Percentiles rank a stretch among this genome's conserved stretches.
These are phyloP conservation scores for Trichosporon inkin DNA, from an alignment of 1,284 basidiomycete genomes.

Conservation along the genomic window DNA sequence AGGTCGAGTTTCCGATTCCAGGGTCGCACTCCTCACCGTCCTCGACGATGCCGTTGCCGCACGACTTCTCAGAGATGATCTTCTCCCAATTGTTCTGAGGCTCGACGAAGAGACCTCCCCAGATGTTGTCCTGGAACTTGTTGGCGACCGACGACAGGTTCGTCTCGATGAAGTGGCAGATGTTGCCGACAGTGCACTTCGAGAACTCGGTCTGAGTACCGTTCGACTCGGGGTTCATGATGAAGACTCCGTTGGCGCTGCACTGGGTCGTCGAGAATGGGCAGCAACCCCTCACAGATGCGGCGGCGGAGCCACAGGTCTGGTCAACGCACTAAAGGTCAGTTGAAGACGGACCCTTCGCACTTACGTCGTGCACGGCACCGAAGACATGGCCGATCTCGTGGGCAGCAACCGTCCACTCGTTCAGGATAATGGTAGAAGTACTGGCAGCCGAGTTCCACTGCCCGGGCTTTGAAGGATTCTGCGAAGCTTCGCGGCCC, in stretches of 20 bases:
- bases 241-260: conserved; percentile 61
- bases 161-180: conserved; percentile 58
- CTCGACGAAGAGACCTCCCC: conserved; percentile 10
- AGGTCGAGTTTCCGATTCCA: conserved; percentile 62
- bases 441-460: conserved; percentile 78
- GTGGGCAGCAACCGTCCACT: conserved; percentile 74
- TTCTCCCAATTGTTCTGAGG: conserved; percentile 16
- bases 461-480: conserved; percentile 50
- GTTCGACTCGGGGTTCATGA: conserved; percentile 77
- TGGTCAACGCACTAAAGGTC: conserved; percentile 56
- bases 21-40: conserved; percentile 83
- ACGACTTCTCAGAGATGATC: conserved; percentile 46
- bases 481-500: conserved; percentile 58
- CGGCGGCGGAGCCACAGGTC: not conserved
- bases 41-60: conserved; percentile 53
- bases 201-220: conserved; percentile 67
- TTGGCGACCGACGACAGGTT: not conserved
- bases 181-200: conserved; percentile 76
- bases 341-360: not conserved
- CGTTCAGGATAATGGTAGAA: conserved; percentile 60
- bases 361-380: conserved; percentile 69
- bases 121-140: conserved; percentile 8
- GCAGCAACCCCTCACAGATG: conserved; percentile 58
- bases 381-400: conserved; percentile 74
- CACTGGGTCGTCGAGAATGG: conserved; percentile 63